phyloP scores from a whole-genome alignment of 2,329 filamentous ascomycete species.

The Talaromyces funiculosus region DNA sequence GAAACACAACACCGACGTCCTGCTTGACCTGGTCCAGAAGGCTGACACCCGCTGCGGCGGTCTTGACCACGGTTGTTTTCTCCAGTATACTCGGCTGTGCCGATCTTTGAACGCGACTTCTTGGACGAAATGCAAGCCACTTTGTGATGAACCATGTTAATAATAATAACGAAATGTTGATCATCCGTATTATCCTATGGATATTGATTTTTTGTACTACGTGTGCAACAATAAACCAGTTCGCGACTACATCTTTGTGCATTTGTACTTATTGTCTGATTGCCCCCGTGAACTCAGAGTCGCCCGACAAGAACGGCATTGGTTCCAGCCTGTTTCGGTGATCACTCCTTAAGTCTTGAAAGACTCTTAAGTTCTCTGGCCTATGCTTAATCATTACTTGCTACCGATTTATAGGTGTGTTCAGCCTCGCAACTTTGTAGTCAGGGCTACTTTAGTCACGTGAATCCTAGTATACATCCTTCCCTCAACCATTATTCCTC shows the following conservation, averaged over 20 bases:
- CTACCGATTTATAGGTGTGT: neutral
- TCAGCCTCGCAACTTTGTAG: neutral
- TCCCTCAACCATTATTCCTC: too few species aligned
- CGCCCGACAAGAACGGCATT: neutral
- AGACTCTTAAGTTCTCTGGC: neutral
- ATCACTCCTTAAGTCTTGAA: neutral
- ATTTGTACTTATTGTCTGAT: neutral
- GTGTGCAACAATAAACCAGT: neutral
- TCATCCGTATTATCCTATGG: neutral
- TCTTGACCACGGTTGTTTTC: neutral
- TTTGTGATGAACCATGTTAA: neutral
- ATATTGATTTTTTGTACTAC: neutral
- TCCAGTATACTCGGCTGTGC: neutral
- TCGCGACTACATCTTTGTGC: neutral
- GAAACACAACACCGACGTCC: conserved; percentile 13
- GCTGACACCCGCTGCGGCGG: neutral
- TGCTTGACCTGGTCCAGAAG: neutral
- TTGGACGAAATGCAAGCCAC: conserved; percentile 16
- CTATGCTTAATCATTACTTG: neutral
- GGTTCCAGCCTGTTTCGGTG: neutral
- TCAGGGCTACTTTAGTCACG: neutral
- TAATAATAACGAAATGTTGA: neutral
- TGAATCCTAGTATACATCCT: neutral
- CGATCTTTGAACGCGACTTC: neutral
- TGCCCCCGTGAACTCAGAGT: neutral